Conservation (phyloP, 331 rosid species). For the Telfairia occidentalis region DNA sequence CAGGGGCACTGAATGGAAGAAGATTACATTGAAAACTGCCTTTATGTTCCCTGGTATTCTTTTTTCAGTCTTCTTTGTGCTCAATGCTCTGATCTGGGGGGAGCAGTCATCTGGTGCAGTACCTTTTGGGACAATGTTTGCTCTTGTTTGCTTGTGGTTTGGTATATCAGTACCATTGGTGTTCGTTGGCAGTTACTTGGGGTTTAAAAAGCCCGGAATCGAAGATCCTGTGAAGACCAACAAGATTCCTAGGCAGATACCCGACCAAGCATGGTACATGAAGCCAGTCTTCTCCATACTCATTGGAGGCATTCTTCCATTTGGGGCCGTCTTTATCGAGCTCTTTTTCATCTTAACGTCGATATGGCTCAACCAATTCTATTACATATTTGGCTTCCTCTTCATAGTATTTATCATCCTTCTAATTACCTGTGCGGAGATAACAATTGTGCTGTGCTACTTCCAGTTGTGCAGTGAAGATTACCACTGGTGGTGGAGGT, state of each 20-base stretch:
- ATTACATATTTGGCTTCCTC: slow-evolving; percentile 96
- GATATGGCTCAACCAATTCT: slow-evolving; percentile 98
- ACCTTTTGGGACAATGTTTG: slow-evolving; percentile 98
- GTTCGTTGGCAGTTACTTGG: slow-evolving; percentile 93
- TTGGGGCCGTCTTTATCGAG: slow-evolving; percentile 95
- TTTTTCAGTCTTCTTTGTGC: slow-evolving; percentile 72
- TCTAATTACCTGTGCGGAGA: slow-evolving; percentile 91
- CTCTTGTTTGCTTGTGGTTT: slow-evolving; percentile 89
- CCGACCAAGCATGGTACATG: slow-evolving; percentile 99
- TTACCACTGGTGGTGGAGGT: slow-evolving; percentile 99
- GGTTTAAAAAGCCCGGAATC: slow-evolving; percentile 78
- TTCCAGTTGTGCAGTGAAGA: slow-evolving; percentile 99
- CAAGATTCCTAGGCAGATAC: slow-evolving; percentile 93
- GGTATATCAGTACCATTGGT: slow-evolving; percentile 96
- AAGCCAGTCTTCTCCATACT: slow-evolving; percentile 84
- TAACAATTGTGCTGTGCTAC: slow-evolving; percentile 93
- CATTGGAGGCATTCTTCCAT: slow-evolving; percentile 97
- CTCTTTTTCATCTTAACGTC: slow-evolving; percentile 96
- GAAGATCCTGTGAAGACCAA: slow-evolving; percentile 99
- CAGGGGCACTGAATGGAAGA: slow-evolving; percentile 99
- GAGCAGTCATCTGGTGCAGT: slow-evolving; percentile 97
- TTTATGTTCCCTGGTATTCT: slow-evolving; percentile 98
- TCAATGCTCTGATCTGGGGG: slow-evolving; percentile 94
- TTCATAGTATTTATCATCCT: slow-evolving; percentile 87
- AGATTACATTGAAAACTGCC: slow-evolving; percentile 91